Evolutionary conservation across 495 filamentous ascomycete genomes (phyloP).

Genomic region (Recurvomyces mirabilis): DNA sequence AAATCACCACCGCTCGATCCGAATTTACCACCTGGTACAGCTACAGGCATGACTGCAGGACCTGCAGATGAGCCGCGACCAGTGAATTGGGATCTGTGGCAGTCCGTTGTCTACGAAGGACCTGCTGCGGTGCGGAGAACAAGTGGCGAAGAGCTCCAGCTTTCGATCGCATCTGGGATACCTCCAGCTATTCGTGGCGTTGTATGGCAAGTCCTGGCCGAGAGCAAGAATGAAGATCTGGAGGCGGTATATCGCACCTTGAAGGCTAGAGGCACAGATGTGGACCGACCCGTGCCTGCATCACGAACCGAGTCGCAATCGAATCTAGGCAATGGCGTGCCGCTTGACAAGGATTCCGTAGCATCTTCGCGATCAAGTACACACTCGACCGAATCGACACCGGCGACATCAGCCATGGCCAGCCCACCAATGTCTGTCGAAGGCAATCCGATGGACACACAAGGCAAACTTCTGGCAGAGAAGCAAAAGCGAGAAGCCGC

Average conservation of each 20-base stretch:
- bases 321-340: not conserved
- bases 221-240: slow-evolving; percentile 82
- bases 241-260: slow-evolving; percentile 82
- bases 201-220: slow-evolving; percentile 93
- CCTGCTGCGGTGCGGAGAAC: slow-evolving; percentile 73
- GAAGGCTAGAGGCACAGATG: slow-evolving; percentile 67
- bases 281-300: slow-evolving; percentile 34
- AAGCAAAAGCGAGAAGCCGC: slow-evolving; percentile 65
- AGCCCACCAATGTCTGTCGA: slow-evolving; percentile 39
- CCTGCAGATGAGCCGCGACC: slow-evolving; percentile 52
- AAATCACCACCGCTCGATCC: slow-evolving; percentile 44
- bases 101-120: slow-evolving; percentile 86
- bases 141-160: slow-evolving; percentile 76
- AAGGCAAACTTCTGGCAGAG: slow-evolving; percentile 52
- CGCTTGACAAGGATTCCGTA: slow-evolving; percentile 34
- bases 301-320: slow-evolving; percentile 9
- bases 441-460: slow-evolving; percentile 53
- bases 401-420: slow-evolving; percentile 48
- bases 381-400: slow-evolving; percentile 66
- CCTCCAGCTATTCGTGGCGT: slow-evolving; percentile 90
- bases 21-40: slow-evolving; percentile 69
- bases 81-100: slow-evolving; percentile 98
- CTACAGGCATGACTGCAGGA: slow-evolving; percentile 60
- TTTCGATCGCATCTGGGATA: slow-evolving; percentile 85
- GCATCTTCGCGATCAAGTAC: slow-evolving; percentile 69